phyloP scores from a whole-genome alignment of 1,284 basidiomycete genomes.

The Chiua sp. region DNA sequence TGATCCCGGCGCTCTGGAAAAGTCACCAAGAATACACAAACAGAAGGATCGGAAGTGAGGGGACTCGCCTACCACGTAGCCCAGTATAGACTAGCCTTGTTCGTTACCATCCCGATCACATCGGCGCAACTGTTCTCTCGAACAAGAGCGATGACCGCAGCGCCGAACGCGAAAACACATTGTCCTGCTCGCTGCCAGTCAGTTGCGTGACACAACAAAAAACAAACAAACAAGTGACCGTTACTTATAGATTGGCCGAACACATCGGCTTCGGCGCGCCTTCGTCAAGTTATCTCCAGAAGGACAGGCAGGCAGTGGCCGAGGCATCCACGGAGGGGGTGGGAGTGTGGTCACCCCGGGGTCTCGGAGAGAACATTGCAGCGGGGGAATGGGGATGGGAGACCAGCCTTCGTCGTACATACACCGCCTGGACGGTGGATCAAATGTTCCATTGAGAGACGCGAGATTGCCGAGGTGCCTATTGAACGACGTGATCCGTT shows the following conservation, averaged over 20 bases:
- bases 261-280: background rate
- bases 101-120: background rate
- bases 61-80: background rate
- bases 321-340: background rate
- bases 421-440: no score
- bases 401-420: no score
- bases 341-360: background rate
- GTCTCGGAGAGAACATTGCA: no score
- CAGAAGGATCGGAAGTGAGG: no score
- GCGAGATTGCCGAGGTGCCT: no score
- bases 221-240: no score
- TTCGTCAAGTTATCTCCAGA: background rate
- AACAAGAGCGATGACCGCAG: background rate
- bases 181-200: background rate
- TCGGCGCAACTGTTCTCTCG: background rate
- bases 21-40: no score
- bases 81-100: background rate
- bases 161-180: background rate
- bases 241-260: background rate
- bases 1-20: no score
- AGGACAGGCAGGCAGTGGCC: background rate
- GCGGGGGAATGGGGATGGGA: background rate
- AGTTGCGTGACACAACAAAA: background rate
- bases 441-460: no score
- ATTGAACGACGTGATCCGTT: no score